phyloP scores from a whole-genome alignment of 768 basidiomycete species.

The Phlebiopsis gigantea region DNA sequence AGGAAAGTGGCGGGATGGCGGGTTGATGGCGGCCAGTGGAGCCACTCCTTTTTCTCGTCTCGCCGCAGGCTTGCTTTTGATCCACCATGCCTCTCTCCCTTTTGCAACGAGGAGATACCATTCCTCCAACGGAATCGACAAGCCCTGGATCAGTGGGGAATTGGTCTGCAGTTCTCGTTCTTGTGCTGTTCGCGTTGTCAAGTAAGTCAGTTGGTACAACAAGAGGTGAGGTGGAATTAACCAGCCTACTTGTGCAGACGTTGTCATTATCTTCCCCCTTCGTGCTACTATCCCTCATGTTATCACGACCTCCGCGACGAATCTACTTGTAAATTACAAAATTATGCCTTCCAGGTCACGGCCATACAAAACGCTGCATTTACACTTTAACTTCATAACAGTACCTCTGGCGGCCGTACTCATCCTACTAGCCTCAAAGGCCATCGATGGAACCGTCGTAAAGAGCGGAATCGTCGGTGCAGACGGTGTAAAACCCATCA shows the following conservation, averaged over 20 bases:
- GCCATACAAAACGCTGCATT: slow-evolving; percentile 6
- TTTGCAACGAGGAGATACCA: too few relatives aligned
- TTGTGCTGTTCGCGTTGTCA: slow-evolving; percentile 24
- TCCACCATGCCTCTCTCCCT: neutral
- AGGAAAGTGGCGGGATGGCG: neutral
- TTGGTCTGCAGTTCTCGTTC: slow-evolving; percentile 21
- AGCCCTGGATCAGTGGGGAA: slow-evolving; percentile 7
- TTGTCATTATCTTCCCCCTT: slow-evolving; percentile 21
- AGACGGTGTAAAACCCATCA: slow-evolving; percentile 81
- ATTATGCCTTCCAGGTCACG: neutral
- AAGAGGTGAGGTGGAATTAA: neutral
- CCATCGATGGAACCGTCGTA: slow-evolving; percentile 38
- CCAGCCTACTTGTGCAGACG: slow-evolving; percentile 13
- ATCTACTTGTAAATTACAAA: neutral
- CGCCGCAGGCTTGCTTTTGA: too few relatives aligned
- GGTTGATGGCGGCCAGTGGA: neutral
- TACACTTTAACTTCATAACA: slow-evolving; percentile 27
- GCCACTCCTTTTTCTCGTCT: neutral
- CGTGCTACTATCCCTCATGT: slow-evolving; percentile 15
- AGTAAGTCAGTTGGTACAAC: slow-evolving; percentile 17
- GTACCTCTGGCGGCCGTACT: slow-evolving; percentile 27
- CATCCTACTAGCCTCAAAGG: slow-evolving; percentile 23
- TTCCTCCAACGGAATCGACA: neutral
- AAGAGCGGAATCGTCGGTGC: slow-evolving; percentile 75
- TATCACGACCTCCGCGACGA: neutral